Conservation (phyloP, 73 alveolate species). For the Blepharisma japonicum region DNA sequence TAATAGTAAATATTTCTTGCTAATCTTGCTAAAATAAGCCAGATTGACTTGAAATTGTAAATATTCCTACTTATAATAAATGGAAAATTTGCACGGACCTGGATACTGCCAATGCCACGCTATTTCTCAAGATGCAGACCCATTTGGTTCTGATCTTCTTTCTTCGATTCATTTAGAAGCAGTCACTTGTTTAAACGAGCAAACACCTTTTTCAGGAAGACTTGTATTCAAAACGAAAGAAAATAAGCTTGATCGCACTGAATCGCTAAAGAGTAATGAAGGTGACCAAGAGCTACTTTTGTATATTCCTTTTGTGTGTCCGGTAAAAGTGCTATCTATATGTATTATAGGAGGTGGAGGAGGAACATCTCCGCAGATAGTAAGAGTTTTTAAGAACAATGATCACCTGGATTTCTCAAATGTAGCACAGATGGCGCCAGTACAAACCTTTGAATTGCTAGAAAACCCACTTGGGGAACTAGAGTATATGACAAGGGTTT, state of each 20-base stretch:
- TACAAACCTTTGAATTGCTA: slow-evolving; percentile 13
- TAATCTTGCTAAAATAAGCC: too few species aligned
- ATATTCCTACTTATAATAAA: too few species aligned
- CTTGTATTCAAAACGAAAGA: slow-evolving; percentile 16
- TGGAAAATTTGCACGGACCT: background rate
- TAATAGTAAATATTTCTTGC: too few species aligned
- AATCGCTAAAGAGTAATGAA: background rate
- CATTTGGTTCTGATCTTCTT: slow-evolving; percentile 4
- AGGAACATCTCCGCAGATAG: background rate
- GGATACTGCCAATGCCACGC: slow-evolving; percentile 21
- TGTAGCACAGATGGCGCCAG: slow-evolving; percentile 18
- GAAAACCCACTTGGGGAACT: slow-evolving; percentile 25
- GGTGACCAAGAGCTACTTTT: slow-evolving; percentile 19
- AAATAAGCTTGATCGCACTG: slow-evolving; percentile 4
- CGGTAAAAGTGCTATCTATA: slow-evolving; percentile 6
- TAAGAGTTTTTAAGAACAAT: slow-evolving; percentile 4
- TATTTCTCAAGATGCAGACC: background rate
- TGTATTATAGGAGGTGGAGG: slow-evolving; percentile 25
- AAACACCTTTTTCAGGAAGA: background rate
- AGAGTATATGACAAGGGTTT: slow-evolving; percentile 22
- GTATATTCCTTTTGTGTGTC: slow-evolving; percentile 19
- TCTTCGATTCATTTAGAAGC: slow-evolving; percentile 20
- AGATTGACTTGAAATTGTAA: too few species aligned
- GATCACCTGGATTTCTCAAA: slow-evolving; percentile 20
- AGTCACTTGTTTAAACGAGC: slow-evolving; percentile 14